Evolutionary conservation across 139 green algal genomes (phyloP).

Genomic region (Picochlorum sp.): DNA sequence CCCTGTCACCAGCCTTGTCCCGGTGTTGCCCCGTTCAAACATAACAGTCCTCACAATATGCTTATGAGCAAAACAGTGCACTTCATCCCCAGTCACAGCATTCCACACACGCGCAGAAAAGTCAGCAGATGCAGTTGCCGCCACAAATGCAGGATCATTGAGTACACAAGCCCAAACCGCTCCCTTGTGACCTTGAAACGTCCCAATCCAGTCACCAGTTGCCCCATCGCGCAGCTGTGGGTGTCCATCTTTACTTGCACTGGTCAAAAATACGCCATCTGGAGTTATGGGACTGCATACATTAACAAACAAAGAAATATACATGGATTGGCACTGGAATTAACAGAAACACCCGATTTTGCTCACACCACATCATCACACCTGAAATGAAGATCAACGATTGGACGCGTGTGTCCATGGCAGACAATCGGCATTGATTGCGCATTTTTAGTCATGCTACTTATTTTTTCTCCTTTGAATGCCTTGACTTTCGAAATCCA

Average conservation of each 20-base stretch:
- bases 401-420: conserved; percentile 90
- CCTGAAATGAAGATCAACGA: conserved; percentile 94
- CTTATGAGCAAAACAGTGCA: conserved; percentile 78
- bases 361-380: conserved; percentile 6
- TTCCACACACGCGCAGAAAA: conserved; percentile 93
- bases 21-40: conserved; percentile 45
- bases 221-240: conserved; percentile 92
- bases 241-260: conserved; percentile 90
- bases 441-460: not conserved
- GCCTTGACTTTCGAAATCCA: too few relatives aligned
- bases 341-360: not conserved
- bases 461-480: too few relatives aligned
- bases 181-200: conserved; percentile 96
- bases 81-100: conserved; percentile 79
- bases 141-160: conserved; percentile 71
- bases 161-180: conserved; percentile 90
- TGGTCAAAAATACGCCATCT: conserved; percentile 92
- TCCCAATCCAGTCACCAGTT: conserved; percentile 97
- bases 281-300: conserved; percentile 68
- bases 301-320: not conserved
- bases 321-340: not conserved
- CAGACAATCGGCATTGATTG: conserved; percentile 70
- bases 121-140: conserved; percentile 86
- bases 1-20: conserved; percentile 49
- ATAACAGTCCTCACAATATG: conserved; percentile 86